Evolutionary conservation across 176 grass and related monocot genomes (phyloP).

Genomic region (Lolium multiflorum): DNA sequence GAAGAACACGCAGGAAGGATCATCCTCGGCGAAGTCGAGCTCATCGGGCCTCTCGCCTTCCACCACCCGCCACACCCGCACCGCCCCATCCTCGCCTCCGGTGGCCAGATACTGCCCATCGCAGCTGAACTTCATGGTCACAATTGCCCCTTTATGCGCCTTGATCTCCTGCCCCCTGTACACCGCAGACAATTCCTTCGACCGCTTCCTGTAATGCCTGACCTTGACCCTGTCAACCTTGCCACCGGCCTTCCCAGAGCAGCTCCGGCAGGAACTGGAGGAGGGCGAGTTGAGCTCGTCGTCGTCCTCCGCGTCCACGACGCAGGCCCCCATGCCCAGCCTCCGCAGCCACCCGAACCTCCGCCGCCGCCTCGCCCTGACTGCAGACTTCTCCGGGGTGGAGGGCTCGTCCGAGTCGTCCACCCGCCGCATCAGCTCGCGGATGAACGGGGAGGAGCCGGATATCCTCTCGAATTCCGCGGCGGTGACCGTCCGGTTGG

Average conservation of each 20-base stretch:
- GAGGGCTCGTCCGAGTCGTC: constrained; percentile 44
- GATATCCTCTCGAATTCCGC: constrained; percentile 68
- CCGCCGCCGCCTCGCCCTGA: constrained; percentile 30
- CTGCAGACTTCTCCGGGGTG: constrained; percentile 34
- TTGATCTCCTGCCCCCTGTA: constrained; percentile 83
- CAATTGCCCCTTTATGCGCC: constrained; percentile 72
- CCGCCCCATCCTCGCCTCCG: constrained; percentile 81
- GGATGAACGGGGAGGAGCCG: constrained; percentile 69
- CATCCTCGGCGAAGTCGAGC: constrained; percentile 53
- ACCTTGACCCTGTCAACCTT: constrained; percentile 64
- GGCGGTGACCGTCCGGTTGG: constrained; percentile 58
- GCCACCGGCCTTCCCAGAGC: constrained; percentile 30
- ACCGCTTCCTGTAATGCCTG: constrained; percentile 64
- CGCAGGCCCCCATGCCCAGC: constrained; percentile 64
- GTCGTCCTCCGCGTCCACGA: constrained; percentile 44
- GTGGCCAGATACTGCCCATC: constrained; percentile 78
- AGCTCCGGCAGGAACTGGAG: constrained; percentile 44
- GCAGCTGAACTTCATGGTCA: constrained; percentile 84
- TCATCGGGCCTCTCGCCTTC: constrained; percentile 56
- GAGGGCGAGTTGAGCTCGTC: constrained; percentile 49
- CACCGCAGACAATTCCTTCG: constrained; percentile 78
- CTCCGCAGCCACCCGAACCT: constrained; percentile 72
- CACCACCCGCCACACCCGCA: constrained; percentile 76
- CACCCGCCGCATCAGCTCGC: constrained; percentile 74
- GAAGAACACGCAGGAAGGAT: constrained; percentile 81